A percentile compares a stretch with the other conserved stretches of the same genome.
phyloP scores from a whole-genome alignment of 495 filamentous ascomycete species.

The Lasiosphaeriaceae sp. region DNA sequence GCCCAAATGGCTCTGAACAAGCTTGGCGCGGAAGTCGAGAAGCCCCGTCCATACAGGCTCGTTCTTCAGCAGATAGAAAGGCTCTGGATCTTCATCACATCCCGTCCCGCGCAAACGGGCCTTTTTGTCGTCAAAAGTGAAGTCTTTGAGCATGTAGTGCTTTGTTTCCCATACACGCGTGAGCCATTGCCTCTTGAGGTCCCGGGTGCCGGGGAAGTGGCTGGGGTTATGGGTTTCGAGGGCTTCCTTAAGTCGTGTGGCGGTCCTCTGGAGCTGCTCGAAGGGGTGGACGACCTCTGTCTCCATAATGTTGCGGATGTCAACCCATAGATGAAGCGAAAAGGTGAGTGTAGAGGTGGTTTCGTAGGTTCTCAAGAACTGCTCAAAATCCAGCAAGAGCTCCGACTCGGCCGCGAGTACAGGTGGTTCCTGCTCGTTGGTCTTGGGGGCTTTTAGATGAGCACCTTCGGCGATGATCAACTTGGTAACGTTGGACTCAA shows the following conservation, averaged over 20 bases:
- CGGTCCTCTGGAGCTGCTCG: slow-evolving; percentile 8
- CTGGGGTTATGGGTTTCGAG: not conserved
- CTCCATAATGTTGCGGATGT: slow-evolving; percentile 30
- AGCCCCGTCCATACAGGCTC: slow-evolving; percentile 26
- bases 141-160: not conserved
- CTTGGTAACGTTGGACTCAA: slow-evolving; percentile 10
- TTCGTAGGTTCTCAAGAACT: not conserved
- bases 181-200: not conserved
- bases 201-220: not conserved
- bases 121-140: not conserved
- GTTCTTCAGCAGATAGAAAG: slow-evolving; percentile 17
- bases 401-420: not conserved
- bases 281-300: slow-evolving; percentile 15
- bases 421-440: not conserved
- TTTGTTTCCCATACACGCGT: not conserved
- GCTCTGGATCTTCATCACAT: slow-evolving; percentile 8
- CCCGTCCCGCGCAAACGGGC: slow-evolving; percentile 1
- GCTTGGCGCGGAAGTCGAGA: slow-evolving; percentile 23
- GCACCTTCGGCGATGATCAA: slow-evolving; percentile 18
- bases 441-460: not conserved
- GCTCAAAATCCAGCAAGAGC: not conserved
- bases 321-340: slow-evolving; percentile 22
- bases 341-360: slow-evolving; percentile 20
- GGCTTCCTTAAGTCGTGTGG: not conserved
- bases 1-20: slow-evolving; percentile 23